Evolutionary conservation across 805 yeast genomes (phyloP).

Genomic region (Suhomyces sp.): DNA sequence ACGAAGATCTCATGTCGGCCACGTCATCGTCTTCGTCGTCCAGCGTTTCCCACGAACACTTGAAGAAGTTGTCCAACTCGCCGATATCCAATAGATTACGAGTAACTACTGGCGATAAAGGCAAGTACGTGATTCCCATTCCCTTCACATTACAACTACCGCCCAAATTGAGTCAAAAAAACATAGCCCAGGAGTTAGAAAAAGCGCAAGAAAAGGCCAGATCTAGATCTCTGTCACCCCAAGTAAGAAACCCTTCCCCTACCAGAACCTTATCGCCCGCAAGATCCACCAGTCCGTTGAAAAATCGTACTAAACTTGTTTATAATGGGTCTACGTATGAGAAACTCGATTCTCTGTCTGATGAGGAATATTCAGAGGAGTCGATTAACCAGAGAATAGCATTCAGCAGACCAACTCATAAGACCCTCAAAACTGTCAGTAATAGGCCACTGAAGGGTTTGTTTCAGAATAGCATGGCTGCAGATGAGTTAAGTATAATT

Average conservation of each 20-base stretch:
- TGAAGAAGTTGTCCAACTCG: constrained; percentile 29
- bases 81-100: constrained; percentile 38
- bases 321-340: constrained; percentile 38
- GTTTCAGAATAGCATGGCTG: constrained; percentile 17
- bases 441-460: constrained; percentile 26
- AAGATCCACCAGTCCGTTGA: constrained; percentile 13
- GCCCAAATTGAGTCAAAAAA: constrained; percentile 35
- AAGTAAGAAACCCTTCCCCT: constrained; percentile 1
- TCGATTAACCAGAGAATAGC: constrained; percentile 5
- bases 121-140: constrained; percentile 38
- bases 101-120: constrained; percentile 20
- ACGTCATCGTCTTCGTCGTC: constrained; percentile 17
- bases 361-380: constrained; percentile 10
- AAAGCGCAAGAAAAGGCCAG: constrained; percentile 1
- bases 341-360: constrained; percentile 28
- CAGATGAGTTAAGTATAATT: constrained; percentile 41
- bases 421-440: constrained; percentile 16
- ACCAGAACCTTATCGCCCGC: constrained; percentile 10
- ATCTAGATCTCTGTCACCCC: constrained; percentile 13
- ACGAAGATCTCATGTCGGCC: constrained; percentile 24
- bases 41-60: constrained; percentile 19
- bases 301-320: constrained; percentile 18
- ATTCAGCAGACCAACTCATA: constrained; percentile 3
- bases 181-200: constrained; percentile 9
- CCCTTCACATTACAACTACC: constrained; percentile 42